Conservation (phyloP, 129 eudicot species). For the Lonicera japonica region DNA sequence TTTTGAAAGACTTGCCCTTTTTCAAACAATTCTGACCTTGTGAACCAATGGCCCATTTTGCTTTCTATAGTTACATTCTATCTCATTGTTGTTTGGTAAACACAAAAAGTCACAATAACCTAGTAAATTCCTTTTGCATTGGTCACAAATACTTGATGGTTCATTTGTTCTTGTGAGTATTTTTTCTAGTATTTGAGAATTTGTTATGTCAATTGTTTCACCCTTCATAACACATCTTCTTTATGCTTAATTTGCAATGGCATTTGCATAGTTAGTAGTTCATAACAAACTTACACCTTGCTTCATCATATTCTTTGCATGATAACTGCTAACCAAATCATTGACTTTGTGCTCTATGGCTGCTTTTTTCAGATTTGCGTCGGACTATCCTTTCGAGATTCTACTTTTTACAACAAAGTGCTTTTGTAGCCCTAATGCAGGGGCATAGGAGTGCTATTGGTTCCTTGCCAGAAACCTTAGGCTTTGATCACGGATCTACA, state of each 20-base stretch:
- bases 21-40: no score
- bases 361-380: conserved; percentile 21
- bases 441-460: conserved; percentile 69
- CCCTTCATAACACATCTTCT: neutral
- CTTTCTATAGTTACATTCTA: no score
- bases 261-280: neutral
- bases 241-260: neutral
- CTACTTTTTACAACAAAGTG: neutral
- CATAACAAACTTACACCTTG: neutral
- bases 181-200: neutral
- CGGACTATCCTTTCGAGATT: neutral
- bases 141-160: no score
- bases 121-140: no score
- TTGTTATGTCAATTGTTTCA: neutral
- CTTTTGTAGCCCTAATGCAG: conserved; percentile 48
- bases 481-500: conserved; percentile 53
- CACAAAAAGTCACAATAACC: no score
- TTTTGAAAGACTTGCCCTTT: no score
- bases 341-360: neutral
- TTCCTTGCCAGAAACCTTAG: conserved; percentile 52
- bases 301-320: neutral
- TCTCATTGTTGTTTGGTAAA: no score
- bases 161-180: neutral
- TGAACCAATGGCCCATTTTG: no score
- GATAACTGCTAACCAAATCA: neutral